phyloP scores from a whole-genome alignment of 257 asterid species.

The Nicotiana otophora region DNA sequence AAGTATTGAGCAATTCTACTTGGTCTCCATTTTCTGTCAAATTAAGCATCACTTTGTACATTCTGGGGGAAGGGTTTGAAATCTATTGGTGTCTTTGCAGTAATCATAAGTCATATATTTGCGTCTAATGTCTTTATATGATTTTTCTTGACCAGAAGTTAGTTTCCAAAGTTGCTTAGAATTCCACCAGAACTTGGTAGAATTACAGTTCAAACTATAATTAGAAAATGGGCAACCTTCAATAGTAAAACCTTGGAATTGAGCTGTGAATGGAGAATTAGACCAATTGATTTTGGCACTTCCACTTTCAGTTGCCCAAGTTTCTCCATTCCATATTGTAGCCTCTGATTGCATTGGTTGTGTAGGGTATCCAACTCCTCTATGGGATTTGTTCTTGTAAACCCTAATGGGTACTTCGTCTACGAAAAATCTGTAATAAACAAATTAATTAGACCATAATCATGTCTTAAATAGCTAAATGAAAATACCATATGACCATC shows the following conservation, averaged over 20 bases:
- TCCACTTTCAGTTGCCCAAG: constrained; percentile 17
- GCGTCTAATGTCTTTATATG: background rate
- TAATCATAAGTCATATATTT: background rate
- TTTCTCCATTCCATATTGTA: constrained; percentile 18
- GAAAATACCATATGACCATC: background rate
- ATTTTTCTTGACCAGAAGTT: background rate
- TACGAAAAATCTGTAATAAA: background rate
- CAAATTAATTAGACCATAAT: background rate
- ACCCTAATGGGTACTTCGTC: constrained; percentile 8
- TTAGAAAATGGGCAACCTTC: constrained; percentile 10
- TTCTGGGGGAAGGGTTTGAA: background rate
- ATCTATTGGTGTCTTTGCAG: background rate
- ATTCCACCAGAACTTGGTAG: constrained; percentile 19
- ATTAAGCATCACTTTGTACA: background rate
- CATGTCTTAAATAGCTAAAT: background rate
- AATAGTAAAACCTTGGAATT: constrained; percentile 3
- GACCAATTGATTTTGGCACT: constrained; percentile 14
- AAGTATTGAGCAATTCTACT: too few relatives aligned
- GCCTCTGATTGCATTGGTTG: constrained; percentile 14
- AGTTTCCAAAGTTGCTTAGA: background rate
- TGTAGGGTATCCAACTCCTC: constrained; percentile 7
- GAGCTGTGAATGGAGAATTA: constrained; percentile 2
- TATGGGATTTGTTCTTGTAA: background rate
- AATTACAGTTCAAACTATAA: background rate
- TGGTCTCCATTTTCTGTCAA: background rate